These are phyloP conservation scores for Xylaria sp. DNA, from an alignment of 2,329 filamentous ascomycete species.

Conservation along the genomic window DNA sequence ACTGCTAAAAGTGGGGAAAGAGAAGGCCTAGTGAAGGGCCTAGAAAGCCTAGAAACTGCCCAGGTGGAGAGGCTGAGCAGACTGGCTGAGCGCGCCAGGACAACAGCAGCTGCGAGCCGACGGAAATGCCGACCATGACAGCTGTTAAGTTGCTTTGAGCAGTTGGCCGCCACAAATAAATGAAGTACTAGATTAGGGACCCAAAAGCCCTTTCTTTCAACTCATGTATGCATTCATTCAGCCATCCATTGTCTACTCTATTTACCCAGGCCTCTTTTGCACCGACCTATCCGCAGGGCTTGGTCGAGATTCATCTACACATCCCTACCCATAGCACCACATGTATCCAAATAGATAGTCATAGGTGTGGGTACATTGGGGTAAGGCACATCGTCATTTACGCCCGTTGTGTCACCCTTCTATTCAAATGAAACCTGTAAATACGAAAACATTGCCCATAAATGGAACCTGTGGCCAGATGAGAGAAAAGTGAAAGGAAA, in stretches of 20 bases:
- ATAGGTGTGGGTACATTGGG: no score
- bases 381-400: neutral
- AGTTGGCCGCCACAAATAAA: slow-evolving; percentile 23
- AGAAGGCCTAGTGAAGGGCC: neutral
- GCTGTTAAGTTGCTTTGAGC: slow-evolving; percentile 4
- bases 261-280: neutral
- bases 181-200: no score
- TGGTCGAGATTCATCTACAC: neutral
- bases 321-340: neutral
- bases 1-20: slow-evolving; percentile 42
- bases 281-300: neutral
- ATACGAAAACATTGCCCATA: neutral
- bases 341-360: neutral
- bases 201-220: neutral
- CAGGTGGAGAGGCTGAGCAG: slow-evolving; percentile 31
- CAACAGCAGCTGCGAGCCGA: slow-evolving; percentile 27
- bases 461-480: neutral
- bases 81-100: no score
- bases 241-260: neutral
- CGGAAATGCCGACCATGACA: neutral
- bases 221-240: neutral
- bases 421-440: neutral
- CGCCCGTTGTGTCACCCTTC: neutral
- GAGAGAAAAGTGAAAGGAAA: neutral
- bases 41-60: slow-evolving; percentile 13